phyloP scores from a whole-genome alignment of 2,329 filamentous ascomycete species.

The Penicillium sp. region DNA sequence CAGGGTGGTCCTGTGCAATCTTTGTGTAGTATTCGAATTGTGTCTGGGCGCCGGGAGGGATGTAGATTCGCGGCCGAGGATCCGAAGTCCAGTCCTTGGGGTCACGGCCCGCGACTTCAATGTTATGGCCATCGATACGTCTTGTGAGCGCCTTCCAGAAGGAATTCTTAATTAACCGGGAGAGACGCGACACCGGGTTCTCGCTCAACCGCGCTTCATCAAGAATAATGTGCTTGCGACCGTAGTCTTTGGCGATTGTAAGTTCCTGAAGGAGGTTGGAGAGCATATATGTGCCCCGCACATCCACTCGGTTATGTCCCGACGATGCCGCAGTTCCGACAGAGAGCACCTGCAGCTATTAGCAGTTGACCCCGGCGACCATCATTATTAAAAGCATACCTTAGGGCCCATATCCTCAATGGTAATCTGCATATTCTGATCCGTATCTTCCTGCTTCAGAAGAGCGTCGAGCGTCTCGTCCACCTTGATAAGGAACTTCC shows the following conservation, averaged over 20 bases:
- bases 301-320: slow-evolving; percentile 80
- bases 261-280: slow-evolving; percentile 95
- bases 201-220: slow-evolving; percentile 90
- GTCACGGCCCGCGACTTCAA: slow-evolving; percentile 80
- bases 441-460: slow-evolving; percentile 82
- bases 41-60: slow-evolving; percentile 77
- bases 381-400: slow-evolving; percentile 45
- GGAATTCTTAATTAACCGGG: slow-evolving; percentile 77
- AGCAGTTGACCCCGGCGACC: slow-evolving; percentile 15
- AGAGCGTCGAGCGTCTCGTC: slow-evolving; percentile 76
- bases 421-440: slow-evolving; percentile 93
- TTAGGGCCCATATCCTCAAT: slow-evolving; percentile 95
- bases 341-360: slow-evolving; percentile 63
- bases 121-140: slow-evolving; percentile 74
- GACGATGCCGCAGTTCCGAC: slow-evolving; percentile 81
- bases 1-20: slow-evolving; percentile 72
- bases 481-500: slow-evolving; percentile 82
- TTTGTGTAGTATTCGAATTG: slow-evolving; percentile 86
- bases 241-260: slow-evolving; percentile 84
- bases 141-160: slow-evolving; percentile 93
- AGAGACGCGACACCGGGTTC: slow-evolving; percentile 85
- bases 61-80: slow-evolving; percentile 84
- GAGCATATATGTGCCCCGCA: slow-evolving; percentile 94
- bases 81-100: slow-evolving; percentile 95
- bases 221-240: slow-evolving; percentile 81